Evolutionary conservation across 345 rosid species (phyloP).

Genomic region (Euphorbia pulcherrima): DNA sequence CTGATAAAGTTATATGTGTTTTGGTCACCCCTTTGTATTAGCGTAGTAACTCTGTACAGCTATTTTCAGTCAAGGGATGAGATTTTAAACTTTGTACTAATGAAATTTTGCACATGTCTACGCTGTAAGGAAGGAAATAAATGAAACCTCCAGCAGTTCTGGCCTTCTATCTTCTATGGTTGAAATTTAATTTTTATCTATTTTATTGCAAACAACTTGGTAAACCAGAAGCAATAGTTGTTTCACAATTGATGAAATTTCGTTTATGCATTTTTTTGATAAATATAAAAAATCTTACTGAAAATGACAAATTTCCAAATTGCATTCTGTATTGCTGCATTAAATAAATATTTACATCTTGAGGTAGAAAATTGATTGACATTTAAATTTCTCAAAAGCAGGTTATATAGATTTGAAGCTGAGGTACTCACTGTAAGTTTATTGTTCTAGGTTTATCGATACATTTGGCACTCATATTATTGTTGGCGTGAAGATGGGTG

Average conservation of each 20-base stretch:
- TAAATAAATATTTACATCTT: background rate
- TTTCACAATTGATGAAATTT: background rate
- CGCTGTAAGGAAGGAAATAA: background rate
- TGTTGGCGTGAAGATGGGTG: slow-evolving; percentile 93
- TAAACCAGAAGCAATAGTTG: background rate
- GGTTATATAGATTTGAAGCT: background rate
- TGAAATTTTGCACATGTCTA: background rate
- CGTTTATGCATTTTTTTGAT: background rate
- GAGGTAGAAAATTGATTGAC: background rate
- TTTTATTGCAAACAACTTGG: background rate
- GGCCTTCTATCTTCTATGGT: background rate
- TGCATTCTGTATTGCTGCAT: background rate
- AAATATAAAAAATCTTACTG: background rate
- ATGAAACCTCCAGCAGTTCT: background rate
- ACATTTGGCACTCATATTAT: slow-evolving; percentile 80
- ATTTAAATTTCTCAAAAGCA: background rate
- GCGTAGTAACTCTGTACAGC: too few relatives aligned
- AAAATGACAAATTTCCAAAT: background rate
- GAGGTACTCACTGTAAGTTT: slow-evolving; percentile 5
- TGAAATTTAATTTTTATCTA: too few relatives aligned
- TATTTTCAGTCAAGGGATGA: too few relatives aligned
- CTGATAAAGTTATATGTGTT: background rate
- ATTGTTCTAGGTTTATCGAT: slow-evolving; percentile 65
- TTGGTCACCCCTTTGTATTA: too few relatives aligned
- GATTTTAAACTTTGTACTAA: too few relatives aligned